These are phyloP conservation scores for Sutorius australiensis DNA, from an alignment of 768 basidiomycete species.

Conservation along the genomic window DNA sequence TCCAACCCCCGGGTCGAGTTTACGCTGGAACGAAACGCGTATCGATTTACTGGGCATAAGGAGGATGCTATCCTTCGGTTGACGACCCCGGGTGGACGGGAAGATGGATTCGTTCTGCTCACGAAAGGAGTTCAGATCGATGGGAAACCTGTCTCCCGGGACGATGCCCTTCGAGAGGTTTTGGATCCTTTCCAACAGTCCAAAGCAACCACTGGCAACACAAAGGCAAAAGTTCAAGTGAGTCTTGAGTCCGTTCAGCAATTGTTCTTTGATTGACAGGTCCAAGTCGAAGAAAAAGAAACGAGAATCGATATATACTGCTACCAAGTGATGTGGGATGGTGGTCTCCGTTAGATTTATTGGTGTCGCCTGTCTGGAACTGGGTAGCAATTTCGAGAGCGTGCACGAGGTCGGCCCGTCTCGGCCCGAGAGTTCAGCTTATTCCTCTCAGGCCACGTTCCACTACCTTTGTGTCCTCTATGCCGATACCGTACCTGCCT, in stretches of 20 bases:
- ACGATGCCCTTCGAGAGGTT: slow-evolving; percentile 20
- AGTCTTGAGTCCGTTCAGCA: slow-evolving; percentile 1
- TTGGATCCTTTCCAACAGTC: slow-evolving; percentile 15
- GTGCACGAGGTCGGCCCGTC: neutral
- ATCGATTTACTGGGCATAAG: slow-evolving; percentile 18
- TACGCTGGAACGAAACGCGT: slow-evolving; percentile 24
- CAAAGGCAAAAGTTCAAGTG: slow-evolving; percentile 17
- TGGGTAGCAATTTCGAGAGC: neutral
- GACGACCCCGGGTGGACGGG: slow-evolving; percentile 6
- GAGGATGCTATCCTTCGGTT: slow-evolving; percentile 21
- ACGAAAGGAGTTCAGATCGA: slow-evolving; percentile 26
- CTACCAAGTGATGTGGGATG: slow-evolving; percentile 6
- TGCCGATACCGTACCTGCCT: slow-evolving; percentile 47
- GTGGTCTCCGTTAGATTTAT: neutral
- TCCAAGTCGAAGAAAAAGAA: slow-evolving; percentile 20
- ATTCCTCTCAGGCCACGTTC: neutral
- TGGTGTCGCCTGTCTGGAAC: neutral
- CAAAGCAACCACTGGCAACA: neutral
- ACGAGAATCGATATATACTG: neutral
- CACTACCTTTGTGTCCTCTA: neutral
- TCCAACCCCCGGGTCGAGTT: slow-evolving; percentile 20
- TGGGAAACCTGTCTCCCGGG: slow-evolving; percentile 19
- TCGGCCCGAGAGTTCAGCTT: neutral
- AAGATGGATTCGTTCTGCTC: slow-evolving; percentile 21
- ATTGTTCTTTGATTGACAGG: slow-evolving; percentile 5